Base-by-base conservation (phyloP, 2,329 filamentous ascomycete species). In the Scytalidium lignicola region DNA sequence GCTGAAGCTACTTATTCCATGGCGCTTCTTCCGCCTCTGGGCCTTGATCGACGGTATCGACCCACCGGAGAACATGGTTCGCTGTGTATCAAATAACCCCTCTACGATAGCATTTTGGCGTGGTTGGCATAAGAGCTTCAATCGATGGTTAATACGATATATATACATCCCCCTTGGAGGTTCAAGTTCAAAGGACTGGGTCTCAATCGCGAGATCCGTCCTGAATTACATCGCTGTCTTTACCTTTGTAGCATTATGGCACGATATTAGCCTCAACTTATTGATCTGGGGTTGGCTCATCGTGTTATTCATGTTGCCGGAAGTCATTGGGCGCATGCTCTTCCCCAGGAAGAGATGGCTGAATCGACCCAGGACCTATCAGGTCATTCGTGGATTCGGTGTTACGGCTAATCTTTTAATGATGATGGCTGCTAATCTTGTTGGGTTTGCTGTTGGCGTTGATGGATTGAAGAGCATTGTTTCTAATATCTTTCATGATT, bases 21-120 rank as follows among this genome's bases (percentile, higher is more conserved):
- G 92, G 91, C 87, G 93, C n/a, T 86, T 97, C 67, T 97, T 97
- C 79, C 88, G 95, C 3, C 82, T 99, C n/a, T 99, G 93, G 93
- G 78, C 89, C 0, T 78, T 99, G 3, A 65, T 91, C 15, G 93
- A 99, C 65, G 89, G 88, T 53, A 82, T 99, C 58, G 93, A 99
- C 63, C 90, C 93, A 0, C 92, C 93, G 0, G 93, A 99, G 71
- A 99, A 99, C 71, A 96, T 99, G 90, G 81, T 96, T 48, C 88
- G 93, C 58, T 99, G 95, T 69, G 90, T 96, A 70, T 91, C 85
- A 63, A 83, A 99, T 73, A 97, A 97, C 67, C 96, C 91, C 73
- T 91, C 86, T 55, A 86, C 90, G 0, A 78, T 91, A 39, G 84
- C 85, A 18, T 99, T 99, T 72, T 99, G 93, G 93, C 88, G 93